Percentiles rank a stretch among this genome's conserved stretches.
Evolutionary conservation across 2,329 filamentous ascomycete species (phyloP).

Genomic region (Keithomyces neogunnii): DNA sequence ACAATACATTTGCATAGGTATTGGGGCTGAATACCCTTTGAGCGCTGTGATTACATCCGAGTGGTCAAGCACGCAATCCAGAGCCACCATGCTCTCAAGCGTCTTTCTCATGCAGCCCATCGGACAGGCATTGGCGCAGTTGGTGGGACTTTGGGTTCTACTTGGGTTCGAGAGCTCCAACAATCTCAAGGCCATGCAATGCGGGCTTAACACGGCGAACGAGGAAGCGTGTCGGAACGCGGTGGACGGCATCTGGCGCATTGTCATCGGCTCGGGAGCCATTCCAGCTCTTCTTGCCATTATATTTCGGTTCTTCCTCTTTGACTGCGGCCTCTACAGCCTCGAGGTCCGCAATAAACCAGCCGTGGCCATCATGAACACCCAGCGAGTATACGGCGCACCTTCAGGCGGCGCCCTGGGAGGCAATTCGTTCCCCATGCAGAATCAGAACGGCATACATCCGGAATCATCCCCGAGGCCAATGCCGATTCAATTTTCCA

Average conservation of each 20-base stretch:
- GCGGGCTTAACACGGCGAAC: slow-evolving; percentile 36
- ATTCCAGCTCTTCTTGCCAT: slow-evolving; percentile 56
- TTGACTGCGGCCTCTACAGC: slow-evolving; percentile 57
- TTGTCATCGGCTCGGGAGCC: slow-evolving; percentile 57
- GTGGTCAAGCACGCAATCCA: slow-evolving; percentile 53
- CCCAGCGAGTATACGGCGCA: slow-evolving; percentile 48
- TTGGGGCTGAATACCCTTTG: slow-evolving; percentile 61
- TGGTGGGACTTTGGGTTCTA: slow-evolving; percentile 48
- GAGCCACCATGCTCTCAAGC: slow-evolving; percentile 58
- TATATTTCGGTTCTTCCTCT: slow-evolving; percentile 57
- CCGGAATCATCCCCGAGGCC: slow-evolving; percentile 24
- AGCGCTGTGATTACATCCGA: slow-evolving; percentile 61
- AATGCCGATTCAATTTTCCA: slow-evolving; percentile 40
- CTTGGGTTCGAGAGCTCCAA: slow-evolving; percentile 35
- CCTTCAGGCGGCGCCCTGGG: slow-evolving; percentile 12
- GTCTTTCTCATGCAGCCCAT: slow-evolving; percentile 65
- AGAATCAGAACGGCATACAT: slow-evolving; percentile 16
- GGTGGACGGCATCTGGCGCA: slow-evolving; percentile 57
- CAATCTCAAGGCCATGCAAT: slow-evolving; percentile 34
- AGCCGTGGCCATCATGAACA: slow-evolving; percentile 48
- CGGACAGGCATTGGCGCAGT: slow-evolving; percentile 56
- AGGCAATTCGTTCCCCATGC: slow-evolving; percentile 13
- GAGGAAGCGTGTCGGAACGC: slow-evolving; percentile 35
- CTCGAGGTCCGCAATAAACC: slow-evolving; percentile 57
- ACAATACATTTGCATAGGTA: slow-evolving; percentile 29